Conservation (phyloP, 371 early-diverging fungal species). For the Zychaea mexicana region DNA sequence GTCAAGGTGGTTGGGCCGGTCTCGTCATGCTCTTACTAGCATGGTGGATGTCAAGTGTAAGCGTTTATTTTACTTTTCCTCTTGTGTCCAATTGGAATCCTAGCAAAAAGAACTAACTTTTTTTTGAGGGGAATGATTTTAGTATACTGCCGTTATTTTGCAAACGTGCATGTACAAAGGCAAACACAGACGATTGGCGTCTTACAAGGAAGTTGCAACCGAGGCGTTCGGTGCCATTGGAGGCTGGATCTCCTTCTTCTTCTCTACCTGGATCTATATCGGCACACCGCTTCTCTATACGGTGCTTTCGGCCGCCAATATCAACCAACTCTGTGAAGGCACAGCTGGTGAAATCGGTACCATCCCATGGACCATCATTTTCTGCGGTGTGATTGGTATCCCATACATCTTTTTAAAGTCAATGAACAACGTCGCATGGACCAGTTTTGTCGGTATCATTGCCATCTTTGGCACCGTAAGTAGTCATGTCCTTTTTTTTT, state of each 20-base stretch:
- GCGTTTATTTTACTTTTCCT: no score
- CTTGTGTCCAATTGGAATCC: no score
- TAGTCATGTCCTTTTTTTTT: not conserved
- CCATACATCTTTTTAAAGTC: slow-evolving; percentile 60
- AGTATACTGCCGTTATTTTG: slow-evolving; percentile 40
- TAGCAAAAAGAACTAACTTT: no score
- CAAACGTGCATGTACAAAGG: slow-evolving; percentile 35
- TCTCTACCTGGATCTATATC: slow-evolving; percentile 60
- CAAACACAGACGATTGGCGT: slow-evolving; percentile 37
- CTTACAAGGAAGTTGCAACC: slow-evolving; percentile 45
- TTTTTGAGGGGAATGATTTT: no score
- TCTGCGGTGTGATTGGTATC: slow-evolving; percentile 49
- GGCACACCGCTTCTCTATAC: slow-evolving; percentile 59
- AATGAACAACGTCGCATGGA: slow-evolving; percentile 64
- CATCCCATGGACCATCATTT: slow-evolving; percentile 67
- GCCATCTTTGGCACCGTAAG: slow-evolving; percentile 48
- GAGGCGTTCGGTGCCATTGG: slow-evolving; percentile 38
- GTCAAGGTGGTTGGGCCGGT: slow-evolving; percentile 81
- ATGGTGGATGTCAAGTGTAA: slow-evolving; percentile 63
- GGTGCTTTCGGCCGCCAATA: slow-evolving; percentile 54
- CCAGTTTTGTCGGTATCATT: slow-evolving; percentile 62
- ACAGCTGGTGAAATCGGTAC: slow-evolving; percentile 41
- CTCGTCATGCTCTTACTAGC: slow-evolving; percentile 70
- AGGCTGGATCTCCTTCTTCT: slow-evolving; percentile 50
- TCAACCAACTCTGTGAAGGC: slow-evolving; percentile 48